Evolutionary conservation across 2,329 filamentous ascomycete genomes (phyloP).

Genomic region (Sarocladium oryzae): DNA sequence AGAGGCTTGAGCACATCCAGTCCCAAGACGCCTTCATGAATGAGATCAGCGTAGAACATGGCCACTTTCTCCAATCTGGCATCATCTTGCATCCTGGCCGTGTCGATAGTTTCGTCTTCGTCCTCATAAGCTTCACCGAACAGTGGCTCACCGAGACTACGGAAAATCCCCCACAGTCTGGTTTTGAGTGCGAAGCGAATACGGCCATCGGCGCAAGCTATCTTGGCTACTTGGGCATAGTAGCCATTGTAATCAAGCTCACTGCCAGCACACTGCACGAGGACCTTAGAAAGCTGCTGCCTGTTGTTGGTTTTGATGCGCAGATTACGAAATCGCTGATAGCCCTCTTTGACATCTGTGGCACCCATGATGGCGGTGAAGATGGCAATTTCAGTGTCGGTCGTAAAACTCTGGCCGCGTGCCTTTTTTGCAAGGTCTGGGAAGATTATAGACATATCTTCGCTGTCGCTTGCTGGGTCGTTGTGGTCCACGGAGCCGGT

Average conservation of each 20-base stretch:
- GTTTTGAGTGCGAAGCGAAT: constrained; percentile 83
- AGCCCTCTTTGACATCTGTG: constrained; percentile 75
- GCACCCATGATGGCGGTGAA: constrained; percentile 88
- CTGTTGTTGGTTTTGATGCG: constrained; percentile 74
- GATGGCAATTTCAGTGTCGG: constrained; percentile 79
- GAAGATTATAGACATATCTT: constrained; percentile 42
- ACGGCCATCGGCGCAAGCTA: constrained; percentile 67
- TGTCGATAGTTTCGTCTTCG: constrained; percentile 45
- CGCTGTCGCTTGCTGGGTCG: constrained; percentile 26
- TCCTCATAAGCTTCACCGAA: constrained; percentile 59
- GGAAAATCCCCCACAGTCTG: constrained; percentile 79
- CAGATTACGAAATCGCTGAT: constrained; percentile 72
- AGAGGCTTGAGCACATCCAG: constrained; percentile 58
- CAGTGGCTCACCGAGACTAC: constrained; percentile 73
- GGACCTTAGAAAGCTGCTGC: constrained; percentile 65
- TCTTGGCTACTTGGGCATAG: constrained; percentile 78
- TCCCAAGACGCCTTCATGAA: constrained; percentile 38
- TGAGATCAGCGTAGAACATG: constrained; percentile 46
- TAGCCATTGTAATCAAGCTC: constrained; percentile 88
- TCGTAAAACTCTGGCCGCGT: constrained; percentile 77
- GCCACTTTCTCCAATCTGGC: constrained; percentile 46
- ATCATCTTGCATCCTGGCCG: constrained; percentile 39
- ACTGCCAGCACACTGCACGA: constrained; percentile 79
- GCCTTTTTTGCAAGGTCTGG: constrained; percentile 70
- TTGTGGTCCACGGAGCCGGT: constrained; percentile 22